Evolutionary conservation across 2,329 filamentous ascomycete genomes (phyloP), one percentile per base, ranked within the genome.

Genomic region (Colletotrichum siamense): DNA sequence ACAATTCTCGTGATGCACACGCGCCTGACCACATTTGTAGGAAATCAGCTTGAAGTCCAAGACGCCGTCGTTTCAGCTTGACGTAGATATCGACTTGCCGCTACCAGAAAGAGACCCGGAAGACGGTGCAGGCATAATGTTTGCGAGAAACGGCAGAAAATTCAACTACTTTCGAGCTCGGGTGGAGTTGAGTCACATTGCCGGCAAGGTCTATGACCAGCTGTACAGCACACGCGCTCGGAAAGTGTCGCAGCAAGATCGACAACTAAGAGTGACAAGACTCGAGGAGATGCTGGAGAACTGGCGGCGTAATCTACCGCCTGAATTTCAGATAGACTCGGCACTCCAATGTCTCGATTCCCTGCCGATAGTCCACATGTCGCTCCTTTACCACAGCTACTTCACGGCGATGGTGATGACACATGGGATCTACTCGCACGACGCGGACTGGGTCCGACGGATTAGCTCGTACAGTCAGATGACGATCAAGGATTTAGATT

Each of bases 181-280:
- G 2, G 81, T 87, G 4, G 84, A 86, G 62, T 81, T 88, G 3
- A 83, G 84, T 2, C 83, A 86, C 44, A 82, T 88, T 8, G 77
- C 87, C 30, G 86, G 86, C 24, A 84, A 83, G 64, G 81, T 87
- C 0, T 87, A 86, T 62, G 86, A 88, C 36, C 80, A 82, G 10
- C 79, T 88, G 2, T 85, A 85, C 72, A 71, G 67, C 75, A 77
- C 74, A 4, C 39, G 71, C 34, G 59, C 65, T 22, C 71, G 72
- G 8, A 83, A 81, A 22, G 72, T 79, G 8, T 81, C 80, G n/a
- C 80, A 81, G 2, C 77, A 81, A 5, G 81, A 84, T 57, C 82
- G 85, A 1, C 78, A 81, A 28, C 77, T 79, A 13, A 81, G 82
- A 0, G 81, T 85, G 5, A 30, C 65, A 12, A 77, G 81, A 9